These are phyloP conservation scores for Leishmania aethiopica DNA, from an alignment of 208 protist genomes.

Conservation along the genomic window DNA sequence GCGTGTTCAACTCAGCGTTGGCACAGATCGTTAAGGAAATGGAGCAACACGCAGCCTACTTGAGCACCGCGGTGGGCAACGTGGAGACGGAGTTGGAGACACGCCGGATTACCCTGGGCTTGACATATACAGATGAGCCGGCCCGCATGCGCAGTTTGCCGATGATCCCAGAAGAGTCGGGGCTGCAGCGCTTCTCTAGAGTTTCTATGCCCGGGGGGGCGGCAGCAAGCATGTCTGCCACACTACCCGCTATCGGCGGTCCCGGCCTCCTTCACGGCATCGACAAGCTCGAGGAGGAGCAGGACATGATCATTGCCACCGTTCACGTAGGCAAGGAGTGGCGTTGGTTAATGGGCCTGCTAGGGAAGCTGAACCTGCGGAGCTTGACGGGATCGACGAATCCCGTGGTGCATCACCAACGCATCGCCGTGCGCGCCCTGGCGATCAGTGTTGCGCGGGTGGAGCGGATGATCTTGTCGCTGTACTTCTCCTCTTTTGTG, in stretches of 20 bases:
- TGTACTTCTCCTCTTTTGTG: constrained; percentile 33
- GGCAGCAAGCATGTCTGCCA: not conserved
- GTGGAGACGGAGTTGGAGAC: constrained; percentile 28
- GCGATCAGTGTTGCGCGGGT: constrained; percentile 17
- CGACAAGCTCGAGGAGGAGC: constrained; percentile 13
- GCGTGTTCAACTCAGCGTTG: constrained; percentile 32
- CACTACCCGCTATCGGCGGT: not conserved
- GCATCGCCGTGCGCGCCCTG: constrained; percentile 5
- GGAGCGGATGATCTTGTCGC: constrained; percentile 27
- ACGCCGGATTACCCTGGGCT: constrained; percentile 5
- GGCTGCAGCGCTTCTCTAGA: not conserved
- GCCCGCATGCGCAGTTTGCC: not conserved
- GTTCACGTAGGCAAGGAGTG: constrained; percentile 37
- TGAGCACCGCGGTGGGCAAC: constrained; percentile 24
- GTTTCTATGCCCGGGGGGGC: not conserved
- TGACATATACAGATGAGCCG: not conserved
- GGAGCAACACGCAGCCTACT: constrained; percentile 29
- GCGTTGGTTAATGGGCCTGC: constrained; percentile 14
- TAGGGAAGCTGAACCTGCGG: constrained; percentile 8
- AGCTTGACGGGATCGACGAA: not conserved
- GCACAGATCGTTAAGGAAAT: constrained; percentile 33
- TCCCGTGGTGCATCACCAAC: constrained; percentile 10
- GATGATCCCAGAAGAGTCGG: constrained; percentile 6
- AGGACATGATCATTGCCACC: constrained; percentile 24
- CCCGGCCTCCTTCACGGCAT: constrained; percentile 19